Evolutionary conservation across 371 early-diverging fungal genomes (phyloP).

Genomic region (Haplosporangium sp.): DNA sequence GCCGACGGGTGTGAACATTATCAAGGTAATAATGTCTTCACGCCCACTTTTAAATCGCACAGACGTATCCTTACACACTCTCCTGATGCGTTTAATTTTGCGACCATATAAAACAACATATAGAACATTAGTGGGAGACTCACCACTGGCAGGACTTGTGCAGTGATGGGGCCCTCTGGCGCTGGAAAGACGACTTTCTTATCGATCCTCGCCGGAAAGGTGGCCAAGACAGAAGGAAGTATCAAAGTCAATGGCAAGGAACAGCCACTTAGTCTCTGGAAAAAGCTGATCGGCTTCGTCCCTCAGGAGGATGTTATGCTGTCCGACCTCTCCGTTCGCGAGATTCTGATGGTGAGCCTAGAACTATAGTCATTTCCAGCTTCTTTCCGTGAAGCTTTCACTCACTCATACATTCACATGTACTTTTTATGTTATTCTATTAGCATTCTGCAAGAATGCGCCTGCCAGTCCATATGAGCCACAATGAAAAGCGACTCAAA

Average conservation of each 20-base stretch:
- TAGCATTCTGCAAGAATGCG: constrained; percentile 77
- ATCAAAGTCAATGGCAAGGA: constrained; percentile 72
- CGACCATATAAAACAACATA: too few species aligned
- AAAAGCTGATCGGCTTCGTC: constrained; percentile 75
- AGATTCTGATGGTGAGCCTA: constrained; percentile 57
- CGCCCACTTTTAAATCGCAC: background rate
- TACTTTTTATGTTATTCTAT: too few species aligned
- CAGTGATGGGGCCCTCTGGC: constrained; percentile 69
- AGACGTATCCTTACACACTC: too few species aligned
- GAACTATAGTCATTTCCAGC: too few species aligned
- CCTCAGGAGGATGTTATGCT: constrained; percentile 80
- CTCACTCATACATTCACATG: too few species aligned
- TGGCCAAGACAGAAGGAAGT: constrained; percentile 69
- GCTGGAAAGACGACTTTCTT: constrained; percentile 79
- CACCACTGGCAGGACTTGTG: constrained; percentile 64
- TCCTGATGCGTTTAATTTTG: too few species aligned
- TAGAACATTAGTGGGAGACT: constrained; percentile 67
- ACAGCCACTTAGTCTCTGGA: constrained; percentile 66
- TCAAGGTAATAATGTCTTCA: constrained; percentile 46
- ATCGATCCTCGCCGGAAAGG: constrained; percentile 67
- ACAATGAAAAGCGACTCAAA: constrained; percentile 60
- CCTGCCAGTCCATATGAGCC: constrained; percentile 62
- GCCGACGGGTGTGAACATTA: constrained; percentile 65
- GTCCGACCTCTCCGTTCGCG: constrained; percentile 68
- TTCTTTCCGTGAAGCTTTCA: too few species aligned